Percentiles rank a stretch among this genome's conserved stretches.
Conservation (phyloP, 345 rosid genomes). For the Arabis hirsuta region DNA sequence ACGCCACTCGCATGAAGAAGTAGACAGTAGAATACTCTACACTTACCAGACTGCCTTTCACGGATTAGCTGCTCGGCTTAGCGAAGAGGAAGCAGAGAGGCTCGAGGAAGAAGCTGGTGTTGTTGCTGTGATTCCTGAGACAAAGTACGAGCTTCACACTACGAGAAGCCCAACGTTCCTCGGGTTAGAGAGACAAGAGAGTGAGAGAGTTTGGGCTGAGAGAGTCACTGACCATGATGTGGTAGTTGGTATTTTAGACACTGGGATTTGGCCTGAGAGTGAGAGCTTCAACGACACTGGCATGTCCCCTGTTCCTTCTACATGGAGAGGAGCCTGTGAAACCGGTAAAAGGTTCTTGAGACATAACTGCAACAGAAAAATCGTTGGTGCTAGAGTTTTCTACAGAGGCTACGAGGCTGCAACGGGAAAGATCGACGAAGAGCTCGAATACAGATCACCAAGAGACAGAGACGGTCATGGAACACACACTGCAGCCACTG, state of each 20-base stretch:
- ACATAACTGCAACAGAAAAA: constrained; percentile 63
- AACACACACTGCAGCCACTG: constrained; percentile 81
- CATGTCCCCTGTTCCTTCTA: constrained; percentile 59
- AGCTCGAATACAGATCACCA: constrained; percentile 69
- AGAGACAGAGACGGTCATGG: constrained; percentile 86
- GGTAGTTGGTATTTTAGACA: constrained; percentile 73
- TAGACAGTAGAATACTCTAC: constrained; percentile 64
- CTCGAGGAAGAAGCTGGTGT: constrained; percentile 63
- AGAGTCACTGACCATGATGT: constrained; percentile 64
- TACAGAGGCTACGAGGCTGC: constrained; percentile 69
- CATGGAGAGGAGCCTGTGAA: constrained; percentile 76
- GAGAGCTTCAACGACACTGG: constrained; percentile 67
- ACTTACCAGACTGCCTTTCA: constrained; percentile 64
- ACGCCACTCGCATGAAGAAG: constrained; percentile 41
- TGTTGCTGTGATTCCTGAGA: constrained; percentile 60
- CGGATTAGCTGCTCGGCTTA: constrained; percentile 68
- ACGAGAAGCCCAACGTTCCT: constrained; percentile 79
- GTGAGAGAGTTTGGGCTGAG: constrained; percentile 55
- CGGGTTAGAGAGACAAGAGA: constrained; percentile 58
- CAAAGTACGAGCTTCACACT: constrained; percentile 67
- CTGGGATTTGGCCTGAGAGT: constrained; percentile 87
- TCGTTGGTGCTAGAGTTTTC: constrained; percentile 75
- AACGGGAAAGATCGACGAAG: constrained; percentile 57
- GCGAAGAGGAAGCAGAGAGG: constrained; percentile 58
- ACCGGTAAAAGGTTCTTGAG: constrained; percentile 57